Evolutionary conservation across 306 rosid genomes (phyloP).

Genomic region (Dicorynia guianensis): DNA sequence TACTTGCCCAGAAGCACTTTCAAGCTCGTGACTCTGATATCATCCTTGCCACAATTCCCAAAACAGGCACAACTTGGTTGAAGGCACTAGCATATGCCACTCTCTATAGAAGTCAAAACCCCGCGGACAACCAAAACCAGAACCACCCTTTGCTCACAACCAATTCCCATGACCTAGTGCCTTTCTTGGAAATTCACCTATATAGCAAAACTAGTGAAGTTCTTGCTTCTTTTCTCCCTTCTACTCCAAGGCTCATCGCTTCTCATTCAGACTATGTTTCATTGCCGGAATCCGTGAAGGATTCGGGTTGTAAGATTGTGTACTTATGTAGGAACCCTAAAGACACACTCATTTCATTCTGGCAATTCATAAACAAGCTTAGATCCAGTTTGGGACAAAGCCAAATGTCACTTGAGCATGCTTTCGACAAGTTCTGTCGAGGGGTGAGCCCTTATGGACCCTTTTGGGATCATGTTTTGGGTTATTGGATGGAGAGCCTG

Average conservation of each 20-base stretch:
- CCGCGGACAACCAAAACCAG: background rate
- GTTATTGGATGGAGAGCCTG: conserved; percentile 2
- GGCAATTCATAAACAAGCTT: conserved; percentile 7
- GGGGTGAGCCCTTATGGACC: conserved; percentile 20
- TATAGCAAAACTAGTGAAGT: background rate
- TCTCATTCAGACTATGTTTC: background rate
- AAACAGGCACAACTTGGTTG: conserved; percentile 54
- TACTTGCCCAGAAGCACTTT: conserved; percentile 40
- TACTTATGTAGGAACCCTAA: conserved; percentile 14
- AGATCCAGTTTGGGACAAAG: background rate
- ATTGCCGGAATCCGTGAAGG: background rate
- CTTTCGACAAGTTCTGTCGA: conserved; percentile 1
- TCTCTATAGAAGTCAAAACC: background rate
- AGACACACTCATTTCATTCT: conserved; percentile 8
- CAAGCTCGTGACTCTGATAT: conserved; percentile 33
- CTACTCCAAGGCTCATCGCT: background rate
- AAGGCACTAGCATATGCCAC: conserved; percentile 38
- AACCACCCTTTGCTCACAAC: conserved; percentile 37
- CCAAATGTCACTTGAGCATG: conserved; percentile 6
- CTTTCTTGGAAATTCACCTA: conserved; percentile 34
- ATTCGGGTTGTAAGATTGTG: background rate
- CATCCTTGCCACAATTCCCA: conserved; percentile 38
- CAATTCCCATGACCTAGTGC: conserved; percentile 47
- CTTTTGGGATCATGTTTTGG: conserved; percentile 19
- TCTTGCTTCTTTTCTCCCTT: background rate